phyloP scores from a whole-genome alignment of 108 stramenopile species.

The Schizochytrium sp. region DNA sequence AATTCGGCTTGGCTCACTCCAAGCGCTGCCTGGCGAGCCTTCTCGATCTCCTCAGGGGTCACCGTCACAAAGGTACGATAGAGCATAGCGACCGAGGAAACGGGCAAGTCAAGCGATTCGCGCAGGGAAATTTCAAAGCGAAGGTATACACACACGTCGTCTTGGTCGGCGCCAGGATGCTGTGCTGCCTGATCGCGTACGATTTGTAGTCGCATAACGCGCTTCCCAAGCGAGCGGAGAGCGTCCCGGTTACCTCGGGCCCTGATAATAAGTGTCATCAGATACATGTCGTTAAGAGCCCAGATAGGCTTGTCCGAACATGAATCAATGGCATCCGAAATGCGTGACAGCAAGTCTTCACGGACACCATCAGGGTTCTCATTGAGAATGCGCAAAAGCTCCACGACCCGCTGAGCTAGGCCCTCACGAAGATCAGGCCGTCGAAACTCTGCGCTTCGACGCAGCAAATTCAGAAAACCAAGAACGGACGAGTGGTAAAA shows the following conservation, averaged over 20 bases:
- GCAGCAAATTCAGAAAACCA: background rate
- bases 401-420: background rate
- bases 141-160: background rate
- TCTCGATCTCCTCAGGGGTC: background rate
- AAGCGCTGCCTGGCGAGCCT: background rate
- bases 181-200: background rate
- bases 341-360: background rate
- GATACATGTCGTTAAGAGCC: background rate
- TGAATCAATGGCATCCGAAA: background rate
- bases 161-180: background rate
- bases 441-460: background rate
- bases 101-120: background rate
- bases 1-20: background rate
- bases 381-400: background rate
- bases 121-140: background rate
- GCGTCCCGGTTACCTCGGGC: background rate
- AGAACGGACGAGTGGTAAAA: background rate
- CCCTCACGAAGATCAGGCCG: background rate
- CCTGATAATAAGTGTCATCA: background rate
- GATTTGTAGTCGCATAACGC: background rate
- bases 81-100: background rate
- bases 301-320: conserved; percentile 7
- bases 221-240: background rate
- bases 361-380: background rate
- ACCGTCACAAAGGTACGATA: background rate